Percentiles rank a stretch among this genome's conserved stretches.
These are phyloP conservation scores for Phytophthora ramorum DNA, from an alignment of 352 stramenopile species.

Conservation along the genomic window DNA sequence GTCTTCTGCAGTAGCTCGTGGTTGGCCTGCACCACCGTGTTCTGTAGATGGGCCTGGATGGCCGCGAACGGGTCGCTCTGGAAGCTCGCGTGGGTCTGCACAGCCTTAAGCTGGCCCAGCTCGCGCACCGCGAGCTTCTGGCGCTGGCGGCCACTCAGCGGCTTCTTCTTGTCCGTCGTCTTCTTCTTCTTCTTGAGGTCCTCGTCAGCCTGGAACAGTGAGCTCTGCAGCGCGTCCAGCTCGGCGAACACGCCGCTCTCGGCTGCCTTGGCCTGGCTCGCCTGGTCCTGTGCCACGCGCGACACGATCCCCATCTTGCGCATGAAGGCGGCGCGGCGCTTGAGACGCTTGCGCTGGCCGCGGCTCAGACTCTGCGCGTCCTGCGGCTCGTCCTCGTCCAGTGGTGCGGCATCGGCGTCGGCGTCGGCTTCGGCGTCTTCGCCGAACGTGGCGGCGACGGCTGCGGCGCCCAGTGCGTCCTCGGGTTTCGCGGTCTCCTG, in stretches of 20 bases:
- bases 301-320: constrained; percentile 88
- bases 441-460: constrained; percentile 70
- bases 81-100: constrained; percentile 86
- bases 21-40: constrained; percentile 85
- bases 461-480: constrained; percentile 51
- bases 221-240: constrained; percentile 73
- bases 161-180: constrained; percentile 46
- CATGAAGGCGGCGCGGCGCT: constrained; percentile 82
- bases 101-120: constrained; percentile 83
- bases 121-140: constrained; percentile 87
- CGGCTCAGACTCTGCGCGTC: constrained; percentile 66
- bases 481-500: constrained; percentile 22
- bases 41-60: constrained; percentile 88
- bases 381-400: constrained; percentile 32
- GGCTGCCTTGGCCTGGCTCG: constrained; percentile 50
- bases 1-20: constrained; percentile 62
- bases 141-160: constrained; percentile 81
- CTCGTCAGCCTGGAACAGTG: constrained; percentile 70
- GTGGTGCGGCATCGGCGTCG: background rate
- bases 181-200: constrained; percentile 37
- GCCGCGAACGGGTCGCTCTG: constrained; percentile 84
- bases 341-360: constrained; percentile 86
- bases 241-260: constrained; percentile 72
- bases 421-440: constrained; percentile 32
- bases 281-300: constrained; percentile 65